A percentile compares a stretch with the other conserved stretches of the same genome.
phyloP scores from a whole-genome alignment of 2,329 filamentous ascomycete species.

The Onygenales sp. region DNA sequence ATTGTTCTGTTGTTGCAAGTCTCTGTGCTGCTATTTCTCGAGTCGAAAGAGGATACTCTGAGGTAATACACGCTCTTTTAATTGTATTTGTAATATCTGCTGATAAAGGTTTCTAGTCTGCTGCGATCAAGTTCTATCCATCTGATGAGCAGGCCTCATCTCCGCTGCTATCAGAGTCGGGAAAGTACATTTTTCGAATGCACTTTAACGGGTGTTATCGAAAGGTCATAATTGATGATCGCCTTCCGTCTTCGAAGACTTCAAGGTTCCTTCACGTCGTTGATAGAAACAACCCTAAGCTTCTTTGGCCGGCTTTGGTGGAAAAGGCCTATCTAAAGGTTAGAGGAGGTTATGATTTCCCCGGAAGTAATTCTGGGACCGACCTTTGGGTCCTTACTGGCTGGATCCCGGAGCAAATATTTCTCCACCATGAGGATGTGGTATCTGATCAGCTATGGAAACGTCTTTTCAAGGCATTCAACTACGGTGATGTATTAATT shows the following conservation, averaged over 20 bases:
- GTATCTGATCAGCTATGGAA: constrained; percentile 69
- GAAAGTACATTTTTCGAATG: constrained; percentile 85
- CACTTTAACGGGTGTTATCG: constrained; percentile 93
- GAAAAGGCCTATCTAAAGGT: constrained; percentile 97
- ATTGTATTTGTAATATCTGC: neutral
- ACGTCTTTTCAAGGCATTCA: constrained; percentile 64
- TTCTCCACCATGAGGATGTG: constrained; percentile 77
- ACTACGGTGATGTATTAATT: constrained; percentile 70
- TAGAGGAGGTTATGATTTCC: constrained; percentile 92
- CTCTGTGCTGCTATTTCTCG: constrained; percentile 72
- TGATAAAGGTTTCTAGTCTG: constrained; percentile 17
- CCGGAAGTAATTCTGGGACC: constrained; percentile 92
- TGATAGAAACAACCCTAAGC: constrained; percentile 68
- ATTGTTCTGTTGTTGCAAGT: constrained; percentile 95
- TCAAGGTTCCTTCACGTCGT: constrained; percentile 74
- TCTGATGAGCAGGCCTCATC: constrained; percentile 50
- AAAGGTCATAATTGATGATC: constrained; percentile 79
- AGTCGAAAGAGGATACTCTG: constrained; percentile 56
- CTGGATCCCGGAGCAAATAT: constrained; percentile 95
- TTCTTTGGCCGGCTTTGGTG: constrained; percentile 84
- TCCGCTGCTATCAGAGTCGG: constrained; percentile 62
- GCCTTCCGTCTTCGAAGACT: constrained; percentile 65
- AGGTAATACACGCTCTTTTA: constrained; percentile 39
- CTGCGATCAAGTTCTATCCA: constrained; percentile 70
- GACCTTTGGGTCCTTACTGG: constrained; percentile 88